Percentiles rank a stretch among this genome's conserved stretches.
Conservation (phyloP, 2,329 filamentous ascomycete genomes). For the Talaromyces sp. region DNA sequence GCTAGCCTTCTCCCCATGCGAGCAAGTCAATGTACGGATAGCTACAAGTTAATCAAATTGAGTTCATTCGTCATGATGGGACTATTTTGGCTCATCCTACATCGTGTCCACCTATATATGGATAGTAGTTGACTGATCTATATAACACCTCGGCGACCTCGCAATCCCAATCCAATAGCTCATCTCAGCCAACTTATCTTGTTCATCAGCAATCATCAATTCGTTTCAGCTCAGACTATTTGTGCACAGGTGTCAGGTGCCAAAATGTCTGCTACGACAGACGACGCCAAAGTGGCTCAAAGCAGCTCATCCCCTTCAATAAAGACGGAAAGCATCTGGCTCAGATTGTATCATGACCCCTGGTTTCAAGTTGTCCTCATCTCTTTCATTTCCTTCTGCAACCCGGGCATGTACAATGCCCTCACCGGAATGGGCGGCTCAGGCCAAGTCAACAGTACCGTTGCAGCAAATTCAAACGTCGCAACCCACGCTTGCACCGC, state of each 20-base stretch:
- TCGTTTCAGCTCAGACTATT: not conserved
- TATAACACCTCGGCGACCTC: not conserved
- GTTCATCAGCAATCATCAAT: not conserved
- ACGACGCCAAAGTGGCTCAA: not conserved
- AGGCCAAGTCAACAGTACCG: slow-evolving; percentile 37
- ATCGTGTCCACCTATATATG: not conserved
- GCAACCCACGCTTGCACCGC: slow-evolving; percentile 36
- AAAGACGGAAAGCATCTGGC: not conserved
- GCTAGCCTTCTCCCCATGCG: not conserved
- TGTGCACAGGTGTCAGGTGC: not conserved
- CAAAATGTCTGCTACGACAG: not conserved
- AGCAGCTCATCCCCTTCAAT: not conserved
- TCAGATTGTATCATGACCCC: slow-evolving; percentile 26
- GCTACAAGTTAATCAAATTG: not conserved
- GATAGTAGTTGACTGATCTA: not conserved
- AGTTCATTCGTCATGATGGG: not conserved
- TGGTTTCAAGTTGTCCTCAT: slow-evolving; percentile 51
- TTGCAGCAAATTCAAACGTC: slow-evolving; percentile 40
- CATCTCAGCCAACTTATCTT: not conserved
- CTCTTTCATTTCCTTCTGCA: slow-evolving; percentile 50
- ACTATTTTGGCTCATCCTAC: not conserved
- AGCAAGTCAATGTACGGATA: not conserved
- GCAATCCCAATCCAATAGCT: not conserved
- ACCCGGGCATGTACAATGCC: slow-evolving; percentile 46
- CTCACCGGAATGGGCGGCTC: slow-evolving; percentile 37